A percentile compares a stretch with the other conserved stretches of the same genome.
phyloP scores from a whole-genome alignment of 257 asterid species.

The Nyctanthes arbortristis region DNA sequence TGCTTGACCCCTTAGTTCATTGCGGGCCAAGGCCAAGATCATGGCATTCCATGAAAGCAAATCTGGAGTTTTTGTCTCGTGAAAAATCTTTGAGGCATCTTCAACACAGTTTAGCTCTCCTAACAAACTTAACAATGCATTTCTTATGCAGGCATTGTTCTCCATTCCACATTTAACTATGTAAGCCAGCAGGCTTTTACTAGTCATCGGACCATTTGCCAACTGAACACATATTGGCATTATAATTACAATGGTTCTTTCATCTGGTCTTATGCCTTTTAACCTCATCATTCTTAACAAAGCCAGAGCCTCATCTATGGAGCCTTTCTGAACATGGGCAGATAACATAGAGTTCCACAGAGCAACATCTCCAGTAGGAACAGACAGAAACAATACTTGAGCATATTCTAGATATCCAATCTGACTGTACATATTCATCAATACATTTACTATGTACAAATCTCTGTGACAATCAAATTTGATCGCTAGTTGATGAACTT shows the following conservation, averaged over 20 bases:
- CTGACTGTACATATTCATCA: conserved; percentile 23
- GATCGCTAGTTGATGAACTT: conserved; percentile 28
- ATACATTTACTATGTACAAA: conserved; percentile 21
- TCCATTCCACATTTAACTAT: conserved; percentile 32
- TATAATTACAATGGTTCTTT: conserved; percentile 18
- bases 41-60: conserved; percentile 27
- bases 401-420: conserved; percentile 20
- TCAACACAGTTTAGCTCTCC: conserved; percentile 20
- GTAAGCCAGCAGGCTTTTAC: conserved; percentile 32
- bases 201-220: conserved; percentile 25
- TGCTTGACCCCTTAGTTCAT: conserved; percentile 18
- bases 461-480: conserved; percentile 19
- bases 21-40: conserved; percentile 21
- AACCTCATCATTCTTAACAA: conserved; percentile 19
- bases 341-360: conserved; percentile 32
- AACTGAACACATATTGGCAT: conserved; percentile 8
- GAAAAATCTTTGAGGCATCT: conserved; percentile 25
- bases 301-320: conserved; percentile 23
- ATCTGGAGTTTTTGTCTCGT: conserved; percentile 14
- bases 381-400: conserved; percentile 18
- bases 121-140: conserved; percentile 21
- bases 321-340: conserved; percentile 22
- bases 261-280: conserved; percentile 27
- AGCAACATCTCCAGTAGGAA: conserved; percentile 19
- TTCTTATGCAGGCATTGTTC: neutral